Conservation (phyloP, 2,329 filamentous ascomycete species). For the Fonsecaea pugnacius region DNA sequence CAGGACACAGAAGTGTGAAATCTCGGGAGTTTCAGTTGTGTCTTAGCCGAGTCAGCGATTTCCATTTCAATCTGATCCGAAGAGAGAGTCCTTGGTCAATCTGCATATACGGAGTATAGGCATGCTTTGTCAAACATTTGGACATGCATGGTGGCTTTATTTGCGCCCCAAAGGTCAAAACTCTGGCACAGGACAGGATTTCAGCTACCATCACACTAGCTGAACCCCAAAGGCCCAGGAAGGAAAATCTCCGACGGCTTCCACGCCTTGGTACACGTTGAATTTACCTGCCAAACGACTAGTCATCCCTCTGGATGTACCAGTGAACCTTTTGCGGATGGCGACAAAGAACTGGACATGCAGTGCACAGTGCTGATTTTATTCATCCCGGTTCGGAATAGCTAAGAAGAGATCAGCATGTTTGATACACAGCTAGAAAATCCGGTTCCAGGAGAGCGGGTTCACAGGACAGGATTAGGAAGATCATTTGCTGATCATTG, state of each 20-base stretch:
- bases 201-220: conserved; percentile 11
- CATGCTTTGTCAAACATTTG: neutral
- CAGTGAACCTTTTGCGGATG: neutral
- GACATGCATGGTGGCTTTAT: neutral
- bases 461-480: conserved; percentile 11
- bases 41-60: conserved; percentile 23
- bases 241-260: conserved; percentile 17
- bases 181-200: neutral
- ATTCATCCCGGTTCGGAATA: neutral
- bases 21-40: conserved; percentile 26
- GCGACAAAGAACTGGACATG: neutral
- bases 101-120: neutral
- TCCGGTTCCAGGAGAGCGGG: conserved; percentile 12
- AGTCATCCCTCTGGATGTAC: neutral
- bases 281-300: neutral
- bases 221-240: neutral
- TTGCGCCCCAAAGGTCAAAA: neutral
- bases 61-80: conserved; percentile 4
- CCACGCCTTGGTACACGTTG: neutral
- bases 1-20: conserved; percentile 5
- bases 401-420: conserved; percentile 8
- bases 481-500: conserved; percentile 19
- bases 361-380: neutral
- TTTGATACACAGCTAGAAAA: conserved; percentile 9
- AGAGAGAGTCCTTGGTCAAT: neutral